A percentile compares a stretch with the other conserved stretches of the same genome.
Evolutionary conservation across 768 basidiomycete genomes (phyloP).

Genomic region (Mycena metata): DNA sequence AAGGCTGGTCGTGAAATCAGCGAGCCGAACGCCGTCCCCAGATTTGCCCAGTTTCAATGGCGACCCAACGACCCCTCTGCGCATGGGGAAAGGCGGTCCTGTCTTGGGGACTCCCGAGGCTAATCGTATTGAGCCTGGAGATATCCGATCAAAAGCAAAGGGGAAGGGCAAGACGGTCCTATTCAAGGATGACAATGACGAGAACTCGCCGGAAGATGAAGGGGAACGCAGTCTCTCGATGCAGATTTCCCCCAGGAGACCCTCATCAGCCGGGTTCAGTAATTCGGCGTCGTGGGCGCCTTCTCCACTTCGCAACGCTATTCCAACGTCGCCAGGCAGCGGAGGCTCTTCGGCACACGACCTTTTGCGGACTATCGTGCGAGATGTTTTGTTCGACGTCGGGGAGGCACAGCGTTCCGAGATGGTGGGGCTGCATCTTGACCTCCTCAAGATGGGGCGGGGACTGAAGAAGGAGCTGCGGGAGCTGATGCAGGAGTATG

Average conservation of each 20-base stretch:
- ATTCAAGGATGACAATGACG: conserved; percentile 54
- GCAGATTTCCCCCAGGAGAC: conserved; percentile 71
- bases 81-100: conserved; percentile 45
- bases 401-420: conserved; percentile 78
- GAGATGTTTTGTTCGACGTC: conserved; percentile 81
- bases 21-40: conserved; percentile 58
- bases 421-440: conserved; percentile 81
- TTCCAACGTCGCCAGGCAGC: conserved; percentile 45
- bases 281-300: conserved; percentile 54
- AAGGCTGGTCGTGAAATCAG: conserved; percentile 6
- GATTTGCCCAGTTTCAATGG: conserved; percentile 52
- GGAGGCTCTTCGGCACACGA: conserved; percentile 63
- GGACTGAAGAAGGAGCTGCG: conserved; percentile 77
- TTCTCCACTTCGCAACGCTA: conserved; percentile 55
- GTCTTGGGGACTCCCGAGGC: conserved; percentile 69
- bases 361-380: conserved; percentile 72
- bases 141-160: conserved; percentile 43
- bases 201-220: conserved; percentile 41
- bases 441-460: conserved; percentile 78
- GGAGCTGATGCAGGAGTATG: conserved; percentile 71
- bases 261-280: conserved; percentile 40
- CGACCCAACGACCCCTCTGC: conserved; percentile 53
- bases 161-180: conserved; percentile 61
- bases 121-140: conserved; percentile 51
- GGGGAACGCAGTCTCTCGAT: conserved; percentile 59